Evolutionary conservation across 768 basidiomycete species (phyloP), one percentile per base, ranked within the genome.

Genomic region (Leccinum boreale): DNA sequence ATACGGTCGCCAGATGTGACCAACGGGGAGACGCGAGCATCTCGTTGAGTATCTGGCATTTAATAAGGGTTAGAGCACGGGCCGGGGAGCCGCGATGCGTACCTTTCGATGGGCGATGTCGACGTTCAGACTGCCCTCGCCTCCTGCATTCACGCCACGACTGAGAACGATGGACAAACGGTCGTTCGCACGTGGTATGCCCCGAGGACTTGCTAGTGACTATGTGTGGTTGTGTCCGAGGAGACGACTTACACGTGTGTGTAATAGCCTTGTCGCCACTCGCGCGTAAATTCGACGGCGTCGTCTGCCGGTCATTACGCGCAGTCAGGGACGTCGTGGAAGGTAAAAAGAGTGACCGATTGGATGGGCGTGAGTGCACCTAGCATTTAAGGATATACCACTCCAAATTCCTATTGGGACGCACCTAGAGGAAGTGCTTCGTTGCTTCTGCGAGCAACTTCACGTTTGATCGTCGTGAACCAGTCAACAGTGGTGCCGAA

Each of bases 71-170:
- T 31, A 24, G 31, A 36, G 17, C 14, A 24, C 2, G 17, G 23
- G 35, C 36, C 5, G 7, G 7, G 17, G 36, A 8, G 14, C 23
- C 24, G 24, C 15, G 24, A 19, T 3, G 61, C 73, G 29, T 53
- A 80, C 85, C 73, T 85, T 64, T 56, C 84, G 75, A 64, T 87
- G 85, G 73, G 82, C 77, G 21, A 72, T 53, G 56, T 89, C 87
- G 11, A 84, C 72, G 61, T 80, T 85, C 7, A 65, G 69, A 2
- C 82, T 75, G 0, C 83, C 85, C 39, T 70, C 53, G 0, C 77
- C 81, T 4, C 79, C 80, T 42, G 66, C 60, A 5, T 81, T 78
- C 19, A 86, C 74, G 3, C 64, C 66, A 6, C 68, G 72, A 12
- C 84, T 85, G 29, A 3, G 7, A 11, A 1, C 1, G 17, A 21